Percentiles rank a stretch among this genome's conserved stretches.
phyloP scores from a whole-genome alignment of 2,329 filamentous ascomycete genomes.

The Aspergillus ochraceus region DNA sequence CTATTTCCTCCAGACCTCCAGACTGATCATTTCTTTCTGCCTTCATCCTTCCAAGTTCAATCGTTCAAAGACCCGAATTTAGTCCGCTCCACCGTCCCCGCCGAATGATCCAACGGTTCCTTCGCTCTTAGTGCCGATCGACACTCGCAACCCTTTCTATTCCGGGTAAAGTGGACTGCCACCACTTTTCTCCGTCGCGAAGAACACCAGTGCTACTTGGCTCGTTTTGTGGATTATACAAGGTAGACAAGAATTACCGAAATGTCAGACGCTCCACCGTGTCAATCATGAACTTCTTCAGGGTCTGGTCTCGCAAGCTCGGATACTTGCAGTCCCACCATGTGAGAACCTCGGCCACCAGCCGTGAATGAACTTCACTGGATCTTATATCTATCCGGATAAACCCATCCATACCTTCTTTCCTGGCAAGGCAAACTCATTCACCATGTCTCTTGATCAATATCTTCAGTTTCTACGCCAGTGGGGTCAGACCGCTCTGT shows the following conservation, averaged over 20 bases:
- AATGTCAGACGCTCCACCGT: background rate
- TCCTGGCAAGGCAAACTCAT: background rate
- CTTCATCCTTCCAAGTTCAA: background rate
- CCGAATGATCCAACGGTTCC: background rate
- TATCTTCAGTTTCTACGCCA: slow-evolving; percentile 24
- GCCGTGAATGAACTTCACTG: background rate
- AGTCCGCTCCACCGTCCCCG: background rate
- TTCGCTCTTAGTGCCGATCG: background rate
- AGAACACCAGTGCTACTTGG: no score
- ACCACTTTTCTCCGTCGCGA: background rate
- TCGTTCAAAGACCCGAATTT: background rate
- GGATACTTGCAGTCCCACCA: background rate
- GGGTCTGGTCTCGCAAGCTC: background rate
- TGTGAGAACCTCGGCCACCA: slow-evolving; percentile 4
- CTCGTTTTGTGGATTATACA: no score
- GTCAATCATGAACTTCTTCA: background rate
- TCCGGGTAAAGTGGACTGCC: background rate
- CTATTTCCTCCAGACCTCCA: background rate
- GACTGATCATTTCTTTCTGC: background rate
- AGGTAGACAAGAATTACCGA: background rate
- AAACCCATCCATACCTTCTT: background rate
- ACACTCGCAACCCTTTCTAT: slow-evolving; percentile 3
- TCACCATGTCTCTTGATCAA: slow-evolving; percentile 18
- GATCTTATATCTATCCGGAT: background rate
- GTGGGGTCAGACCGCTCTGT: slow-evolving; percentile 25